These are phyloP conservation scores for Leccinum olivaceoglutinosum DNA, from an alignment of 1,284 basidiomycete genomes.

Conservation along the genomic window DNA sequence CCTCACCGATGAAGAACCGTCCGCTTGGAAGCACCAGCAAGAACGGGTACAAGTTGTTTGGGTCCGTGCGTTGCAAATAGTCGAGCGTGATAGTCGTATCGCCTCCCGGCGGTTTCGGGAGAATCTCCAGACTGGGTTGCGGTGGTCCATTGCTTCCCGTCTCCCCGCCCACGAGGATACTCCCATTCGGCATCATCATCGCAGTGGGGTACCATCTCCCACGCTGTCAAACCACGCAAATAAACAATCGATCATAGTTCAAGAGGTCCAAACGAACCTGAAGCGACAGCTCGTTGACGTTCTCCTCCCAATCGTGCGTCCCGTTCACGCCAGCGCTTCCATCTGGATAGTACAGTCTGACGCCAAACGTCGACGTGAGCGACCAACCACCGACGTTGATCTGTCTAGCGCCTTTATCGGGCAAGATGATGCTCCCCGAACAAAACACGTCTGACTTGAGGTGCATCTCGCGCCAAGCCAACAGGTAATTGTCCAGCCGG, in stretches of 20 bases:
- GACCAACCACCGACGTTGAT: constrained; percentile 70
- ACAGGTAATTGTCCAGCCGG: constrained; percentile 45
- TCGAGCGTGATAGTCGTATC: constrained; percentile 39
- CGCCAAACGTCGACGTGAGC: constrained; percentile 59
- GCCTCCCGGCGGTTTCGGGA: constrained; percentile 41
- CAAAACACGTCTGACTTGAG: constrained; percentile 74
- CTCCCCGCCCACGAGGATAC: constrained; percentile 65
- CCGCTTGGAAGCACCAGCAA: constrained; percentile 64
- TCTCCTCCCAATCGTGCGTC: constrained; percentile 52
- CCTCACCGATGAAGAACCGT: constrained; percentile 58
- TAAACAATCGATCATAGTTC: not conserved
- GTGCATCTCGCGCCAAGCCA: constrained; percentile 70
- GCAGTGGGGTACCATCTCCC: constrained; percentile 68
- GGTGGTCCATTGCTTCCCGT: constrained; percentile 61
- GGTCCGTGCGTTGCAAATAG: constrained; percentile 56
- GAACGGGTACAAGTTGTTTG: constrained; percentile 74
- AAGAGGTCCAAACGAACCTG: constrained; percentile 33
- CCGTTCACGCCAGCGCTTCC: constrained; percentile 46
- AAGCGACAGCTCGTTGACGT: constrained; percentile 36
- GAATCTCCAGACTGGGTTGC: constrained; percentile 60
- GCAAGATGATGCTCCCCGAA: constrained; percentile 64
- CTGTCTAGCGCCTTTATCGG: constrained; percentile 62
- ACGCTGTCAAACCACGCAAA: constrained; percentile 34
- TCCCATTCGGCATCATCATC: constrained; percentile 56
- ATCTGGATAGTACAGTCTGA: constrained; percentile 54